Conservation (phyloP, 202 grass and related monocot genomes). For the Brachypodium distachyon region DNA sequence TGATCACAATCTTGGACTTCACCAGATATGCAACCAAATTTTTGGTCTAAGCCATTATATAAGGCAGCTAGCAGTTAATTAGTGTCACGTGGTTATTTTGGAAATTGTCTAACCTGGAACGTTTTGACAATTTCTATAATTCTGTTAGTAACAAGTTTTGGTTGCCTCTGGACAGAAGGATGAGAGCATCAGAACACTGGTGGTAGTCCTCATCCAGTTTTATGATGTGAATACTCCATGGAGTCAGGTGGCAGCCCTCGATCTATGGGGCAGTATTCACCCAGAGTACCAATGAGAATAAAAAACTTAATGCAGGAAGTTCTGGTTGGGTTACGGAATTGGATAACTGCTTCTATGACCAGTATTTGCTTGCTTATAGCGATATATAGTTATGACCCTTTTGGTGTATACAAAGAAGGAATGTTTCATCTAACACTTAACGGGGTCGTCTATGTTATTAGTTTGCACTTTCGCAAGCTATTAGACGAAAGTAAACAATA, state of each 20-base stretch:
- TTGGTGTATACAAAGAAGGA: background rate
- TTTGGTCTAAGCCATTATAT: background rate
- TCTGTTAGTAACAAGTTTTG: constrained; percentile 26
- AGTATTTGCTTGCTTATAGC: constrained; percentile 11
- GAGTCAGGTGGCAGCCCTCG: background rate
- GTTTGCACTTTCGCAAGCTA: too few relatives aligned
- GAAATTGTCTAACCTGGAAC: background rate
- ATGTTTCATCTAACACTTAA: constrained; percentile 13
- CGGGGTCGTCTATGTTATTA: constrained; percentile 18
- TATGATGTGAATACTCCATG: background rate
- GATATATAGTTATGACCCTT: background rate
- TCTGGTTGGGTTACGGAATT: constrained; percentile 11
- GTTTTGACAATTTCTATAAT: constrained; percentile 16
- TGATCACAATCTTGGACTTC: background rate
- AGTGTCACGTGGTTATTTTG: background rate
- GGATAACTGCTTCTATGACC: constrained; percentile 2
- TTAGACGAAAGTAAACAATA: too few relatives aligned
- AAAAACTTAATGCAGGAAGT: background rate
- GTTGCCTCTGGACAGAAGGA: constrained; percentile 25
- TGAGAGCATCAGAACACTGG: constrained; percentile 22
- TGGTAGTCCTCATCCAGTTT: background rate
- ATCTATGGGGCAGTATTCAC: background rate
- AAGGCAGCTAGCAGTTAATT: constrained; percentile 17
- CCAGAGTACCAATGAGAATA: background rate
- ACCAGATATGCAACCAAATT: background rate